phyloP scores from a whole-genome alignment of 257 asterid species.

The Nicotiana knightiana region DNA sequence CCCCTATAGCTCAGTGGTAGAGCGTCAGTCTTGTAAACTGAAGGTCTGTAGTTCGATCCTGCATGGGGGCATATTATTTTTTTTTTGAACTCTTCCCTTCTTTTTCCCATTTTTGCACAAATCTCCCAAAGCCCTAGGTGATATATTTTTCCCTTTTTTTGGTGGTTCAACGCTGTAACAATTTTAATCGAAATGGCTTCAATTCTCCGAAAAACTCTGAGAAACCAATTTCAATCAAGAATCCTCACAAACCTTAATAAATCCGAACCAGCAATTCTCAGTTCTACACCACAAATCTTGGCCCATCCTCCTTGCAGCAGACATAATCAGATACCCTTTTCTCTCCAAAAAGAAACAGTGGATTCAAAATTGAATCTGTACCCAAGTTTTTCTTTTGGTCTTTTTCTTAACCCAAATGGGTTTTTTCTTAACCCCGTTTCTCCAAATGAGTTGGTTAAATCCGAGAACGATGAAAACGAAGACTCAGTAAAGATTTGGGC shows the following conservation, averaged over 20 bases:
- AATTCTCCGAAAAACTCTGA: slow-evolving; percentile 35
- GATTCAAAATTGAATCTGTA: slow-evolving; percentile 23
- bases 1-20: slow-evolving; percentile 68
- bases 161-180: neutral
- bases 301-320: slow-evolving; percentile 8
- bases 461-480: slow-evolving; percentile 25
- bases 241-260: slow-evolving; percentile 24
- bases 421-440: slow-evolving; percentile 41
- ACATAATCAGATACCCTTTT: slow-evolving; percentile 13
- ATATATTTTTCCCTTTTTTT: neutral
- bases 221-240: slow-evolving; percentile 40
- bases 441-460: slow-evolving; percentile 16
- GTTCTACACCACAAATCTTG: slow-evolving; percentile 8
- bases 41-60: slow-evolving; percentile 76
- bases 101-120: neutral
- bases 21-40: slow-evolving; percentile 80
- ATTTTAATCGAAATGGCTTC: slow-evolving; percentile 33
- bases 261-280: slow-evolving; percentile 13
- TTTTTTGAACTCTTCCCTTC: neutral
- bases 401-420: slow-evolving; percentile 41
- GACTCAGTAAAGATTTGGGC: slow-evolving; percentile 49
- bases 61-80: slow-evolving; percentile 30
- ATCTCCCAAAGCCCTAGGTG: slow-evolving; percentile 22
- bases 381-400: slow-evolving; percentile 52
- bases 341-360: slow-evolving; percentile 9